phyloP scores from a whole-genome alignment of 106 monocot species.

The Acorus gramineus region DNA sequence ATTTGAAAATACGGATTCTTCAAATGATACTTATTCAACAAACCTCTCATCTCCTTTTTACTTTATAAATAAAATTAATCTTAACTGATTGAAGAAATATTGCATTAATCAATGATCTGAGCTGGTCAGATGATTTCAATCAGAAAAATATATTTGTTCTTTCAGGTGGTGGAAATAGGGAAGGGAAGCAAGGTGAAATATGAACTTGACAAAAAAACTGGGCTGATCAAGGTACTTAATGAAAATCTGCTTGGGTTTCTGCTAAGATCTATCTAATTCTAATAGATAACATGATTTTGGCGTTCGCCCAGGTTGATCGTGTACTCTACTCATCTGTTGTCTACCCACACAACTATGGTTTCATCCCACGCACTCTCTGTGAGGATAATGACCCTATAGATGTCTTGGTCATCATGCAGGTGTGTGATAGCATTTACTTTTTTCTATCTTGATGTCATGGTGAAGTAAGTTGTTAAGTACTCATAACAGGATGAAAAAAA shows the following conservation, averaged over 20 bases:
- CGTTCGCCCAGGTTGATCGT: slow-evolving; percentile 54
- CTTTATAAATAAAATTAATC: too few species aligned
- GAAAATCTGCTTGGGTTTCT: background rate
- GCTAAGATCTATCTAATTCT: background rate
- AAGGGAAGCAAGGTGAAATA: slow-evolving; percentile 90
- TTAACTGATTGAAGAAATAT: too few species aligned
- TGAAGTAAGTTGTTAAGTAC: too few species aligned
- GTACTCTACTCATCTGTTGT: slow-evolving; percentile 85
- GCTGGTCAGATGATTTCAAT: too few species aligned
- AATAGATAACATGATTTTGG: background rate
- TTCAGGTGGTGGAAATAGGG: slow-evolving; percentile 82
- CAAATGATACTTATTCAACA: too few species aligned
- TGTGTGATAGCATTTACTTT: slow-evolving; percentile 6
- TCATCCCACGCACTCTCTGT: slow-evolving; percentile 84
- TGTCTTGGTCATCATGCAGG: slow-evolving; percentile 90
- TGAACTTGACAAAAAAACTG: slow-evolving; percentile 92
- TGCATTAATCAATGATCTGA: too few species aligned
- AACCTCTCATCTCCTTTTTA: too few species aligned
- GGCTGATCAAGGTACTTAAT: slow-evolving; percentile 53
- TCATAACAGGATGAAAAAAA: too few species aligned
- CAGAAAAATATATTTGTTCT: background rate
- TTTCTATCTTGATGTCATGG: background rate
- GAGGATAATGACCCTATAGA: slow-evolving; percentile 86
- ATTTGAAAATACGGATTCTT: too few species aligned
- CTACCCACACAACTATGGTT: slow-evolving; percentile 93